Evolutionary conservation across 2,329 filamentous ascomycete genomes (phyloP).

Genomic region (Gnomoniopsis smithogilvyi): DNA sequence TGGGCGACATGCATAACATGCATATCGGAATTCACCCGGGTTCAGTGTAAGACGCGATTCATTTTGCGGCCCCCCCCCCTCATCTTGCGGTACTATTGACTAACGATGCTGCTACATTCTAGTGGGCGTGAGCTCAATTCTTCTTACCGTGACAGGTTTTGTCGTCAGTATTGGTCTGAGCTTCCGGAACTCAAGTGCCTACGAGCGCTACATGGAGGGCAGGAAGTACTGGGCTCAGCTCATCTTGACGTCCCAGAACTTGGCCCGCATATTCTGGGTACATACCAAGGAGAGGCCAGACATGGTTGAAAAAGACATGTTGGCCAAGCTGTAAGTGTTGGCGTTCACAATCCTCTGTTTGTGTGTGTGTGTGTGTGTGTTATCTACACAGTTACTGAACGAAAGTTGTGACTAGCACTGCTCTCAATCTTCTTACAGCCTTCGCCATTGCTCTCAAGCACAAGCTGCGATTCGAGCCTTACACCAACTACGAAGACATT

Average conservation of each 20-base stretch:
- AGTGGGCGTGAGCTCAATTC: constrained; percentile 59
- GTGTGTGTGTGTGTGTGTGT: background rate
- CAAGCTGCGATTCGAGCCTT: constrained; percentile 70
- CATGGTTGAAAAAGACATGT: constrained; percentile 56
- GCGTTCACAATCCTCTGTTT: background rate
- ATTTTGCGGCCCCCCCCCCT: background rate
- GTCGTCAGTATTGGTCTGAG: constrained; percentile 75
- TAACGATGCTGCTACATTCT: background rate
- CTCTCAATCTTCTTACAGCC: constrained; percentile 66
- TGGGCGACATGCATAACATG: constrained; percentile 68
- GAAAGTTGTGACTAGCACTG: constrained; percentile 35
- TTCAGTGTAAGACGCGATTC: constrained; percentile 3
- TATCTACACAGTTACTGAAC: constrained; percentile 1
- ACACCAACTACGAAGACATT: constrained; percentile 66
- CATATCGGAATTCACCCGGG: constrained; percentile 35
- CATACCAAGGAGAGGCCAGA: constrained; percentile 65
- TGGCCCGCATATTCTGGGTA: constrained; percentile 81
- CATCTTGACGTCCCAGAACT: constrained; percentile 59
- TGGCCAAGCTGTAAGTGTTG: constrained; percentile 54
- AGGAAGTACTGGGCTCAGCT: constrained; percentile 56
- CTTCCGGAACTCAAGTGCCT: constrained; percentile 75
- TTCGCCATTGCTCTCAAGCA: constrained; percentile 70
- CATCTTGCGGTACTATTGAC: background rate
- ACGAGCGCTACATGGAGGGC: constrained; percentile 62
- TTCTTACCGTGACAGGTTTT: constrained; percentile 84